phyloP scores from a whole-genome alignment of 1,284 basidiomycete genomes.

The Sporisorium iseilematis-ciliati region DNA sequence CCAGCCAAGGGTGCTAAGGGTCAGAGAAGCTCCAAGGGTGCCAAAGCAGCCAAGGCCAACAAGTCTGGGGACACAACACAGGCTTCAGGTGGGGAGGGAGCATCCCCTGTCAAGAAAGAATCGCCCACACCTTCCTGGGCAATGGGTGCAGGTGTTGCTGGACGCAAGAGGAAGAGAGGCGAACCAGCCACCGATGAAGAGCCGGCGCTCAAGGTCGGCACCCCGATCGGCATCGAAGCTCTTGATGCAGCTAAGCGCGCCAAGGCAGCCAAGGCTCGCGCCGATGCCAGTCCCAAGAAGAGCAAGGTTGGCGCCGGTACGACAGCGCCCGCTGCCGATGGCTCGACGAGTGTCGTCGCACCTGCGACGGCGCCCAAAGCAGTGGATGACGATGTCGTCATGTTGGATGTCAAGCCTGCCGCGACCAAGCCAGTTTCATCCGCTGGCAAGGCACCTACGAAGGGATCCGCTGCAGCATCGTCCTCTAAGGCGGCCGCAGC shows the following conservation, averaged over 20 bases:
- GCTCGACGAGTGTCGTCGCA: background rate
- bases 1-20: slow-evolving; percentile 68
- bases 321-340: background rate
- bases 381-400: slow-evolving; percentile 36
- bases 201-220: slow-evolving; percentile 60
- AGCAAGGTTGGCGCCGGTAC: slow-evolving; percentile 5
- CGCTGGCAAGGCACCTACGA: background rate
- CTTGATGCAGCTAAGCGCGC: slow-evolving; percentile 56
- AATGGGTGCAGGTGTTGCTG: slow-evolving; percentile 51
- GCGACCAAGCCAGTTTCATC: slow-evolving; percentile 2
- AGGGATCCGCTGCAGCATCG: background rate
- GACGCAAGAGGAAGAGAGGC: slow-evolving; percentile 63
- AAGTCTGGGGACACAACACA: slow-evolving; percentile 70
- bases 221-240: slow-evolving; percentile 66
- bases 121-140: slow-evolving; percentile 71
- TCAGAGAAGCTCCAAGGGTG: slow-evolving; percentile 39
- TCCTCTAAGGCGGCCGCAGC: slow-evolving; percentile 13
- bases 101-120: slow-evolving; percentile 77
- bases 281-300: slow-evolving; percentile 42
- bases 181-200: slow-evolving; percentile 51
- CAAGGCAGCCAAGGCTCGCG: slow-evolving; percentile 53
- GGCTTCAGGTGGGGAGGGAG: slow-evolving; percentile 48
- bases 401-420: slow-evolving; percentile 40
- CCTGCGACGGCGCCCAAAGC: slow-evolving; percentile 1
- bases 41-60: slow-evolving; percentile 32